A percentile compares a stretch with the other conserved stretches of the same genome.
These are phyloP conservation scores for Talaromyces sp. DNA, from an alignment of 2,329 filamentous ascomycete species.

Conservation along the genomic window DNA sequence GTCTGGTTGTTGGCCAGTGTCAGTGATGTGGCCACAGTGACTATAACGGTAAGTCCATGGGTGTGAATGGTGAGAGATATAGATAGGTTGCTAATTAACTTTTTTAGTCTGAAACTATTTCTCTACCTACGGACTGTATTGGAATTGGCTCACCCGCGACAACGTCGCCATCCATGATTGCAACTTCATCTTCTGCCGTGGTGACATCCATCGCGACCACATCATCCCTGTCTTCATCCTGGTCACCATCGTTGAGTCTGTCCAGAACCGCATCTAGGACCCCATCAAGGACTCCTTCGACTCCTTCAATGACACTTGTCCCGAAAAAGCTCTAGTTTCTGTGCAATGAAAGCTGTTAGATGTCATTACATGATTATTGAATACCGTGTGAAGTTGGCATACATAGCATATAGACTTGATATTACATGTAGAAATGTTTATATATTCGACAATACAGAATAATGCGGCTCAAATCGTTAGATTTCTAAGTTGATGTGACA, in stretches of 20 bases:
- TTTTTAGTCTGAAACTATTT: constrained; percentile 11
- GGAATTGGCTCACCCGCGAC: constrained; percentile 14
- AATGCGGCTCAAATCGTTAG: neutral
- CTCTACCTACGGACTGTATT: constrained; percentile 13
- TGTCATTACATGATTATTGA: neutral
- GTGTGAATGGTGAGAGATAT: neutral
- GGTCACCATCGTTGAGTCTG: neutral
- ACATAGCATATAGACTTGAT: neutral
- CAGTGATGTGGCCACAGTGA: constrained; percentile 7
- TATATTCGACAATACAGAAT: neutral
- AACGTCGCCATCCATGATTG: neutral
- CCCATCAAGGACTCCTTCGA: neutral
- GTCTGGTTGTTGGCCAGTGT: constrained; percentile 4
- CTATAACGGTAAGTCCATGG: constrained; percentile 11
- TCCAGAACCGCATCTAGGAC: neutral
- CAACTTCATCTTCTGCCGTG: neutral
- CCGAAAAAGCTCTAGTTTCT: neutral
- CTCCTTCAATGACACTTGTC: neutral
- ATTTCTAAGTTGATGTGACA: neutral
- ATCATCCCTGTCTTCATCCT: neutral
- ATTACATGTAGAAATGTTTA: neutral
- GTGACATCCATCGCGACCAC: neutral
- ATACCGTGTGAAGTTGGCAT: neutral
- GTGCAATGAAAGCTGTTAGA: neutral
- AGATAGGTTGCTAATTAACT: neutral